Evolutionary conservation across 2,329 filamentous ascomycete species (phyloP).

Genomic region (Penicillium paneum): DNA sequence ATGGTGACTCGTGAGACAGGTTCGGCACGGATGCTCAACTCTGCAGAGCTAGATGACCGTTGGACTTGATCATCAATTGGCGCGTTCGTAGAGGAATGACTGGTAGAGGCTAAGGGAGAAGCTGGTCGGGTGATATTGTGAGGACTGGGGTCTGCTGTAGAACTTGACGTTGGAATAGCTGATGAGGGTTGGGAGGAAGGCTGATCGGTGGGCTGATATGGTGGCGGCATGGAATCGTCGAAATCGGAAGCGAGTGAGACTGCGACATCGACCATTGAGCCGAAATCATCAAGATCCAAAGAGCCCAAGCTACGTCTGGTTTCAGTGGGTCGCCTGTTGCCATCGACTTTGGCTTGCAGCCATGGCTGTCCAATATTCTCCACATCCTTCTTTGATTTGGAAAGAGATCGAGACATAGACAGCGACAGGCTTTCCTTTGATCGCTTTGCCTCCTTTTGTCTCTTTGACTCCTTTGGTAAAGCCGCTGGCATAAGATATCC

Average conservation of each 20-base stretch:
- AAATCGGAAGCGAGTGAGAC: constrained; percentile 27
- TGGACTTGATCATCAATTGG: constrained; percentile 9
- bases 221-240: constrained; percentile 24
- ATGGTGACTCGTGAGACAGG: background rate
- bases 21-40: constrained; percentile 1
- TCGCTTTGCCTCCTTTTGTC: constrained; percentile 2
- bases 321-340: constrained; percentile 9
- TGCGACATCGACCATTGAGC: constrained; percentile 33
- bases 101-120: constrained; percentile 10
- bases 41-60: constrained; percentile 10
- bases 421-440: constrained; percentile 11
- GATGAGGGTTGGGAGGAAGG: constrained; percentile 6
- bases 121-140: background rate
- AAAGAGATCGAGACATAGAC: constrained; percentile 21
- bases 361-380: constrained; percentile 40
- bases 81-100: constrained; percentile 5
- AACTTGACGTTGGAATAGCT: background rate
- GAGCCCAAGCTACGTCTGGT: constrained; percentile 25
- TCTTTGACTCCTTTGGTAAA: constrained; percentile 11
- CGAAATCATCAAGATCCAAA: constrained; percentile 33
- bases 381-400: constrained; percentile 34
- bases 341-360: constrained; percentile 30
- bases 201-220: constrained; percentile 14
- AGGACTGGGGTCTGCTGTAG: constrained; percentile 4
- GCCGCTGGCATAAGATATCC: constrained; percentile 27